These are phyloP conservation scores for Exophiala aquamarina DNA, from an alignment of 2,329 filamentous ascomycete genomes.

Conservation along the genomic window DNA sequence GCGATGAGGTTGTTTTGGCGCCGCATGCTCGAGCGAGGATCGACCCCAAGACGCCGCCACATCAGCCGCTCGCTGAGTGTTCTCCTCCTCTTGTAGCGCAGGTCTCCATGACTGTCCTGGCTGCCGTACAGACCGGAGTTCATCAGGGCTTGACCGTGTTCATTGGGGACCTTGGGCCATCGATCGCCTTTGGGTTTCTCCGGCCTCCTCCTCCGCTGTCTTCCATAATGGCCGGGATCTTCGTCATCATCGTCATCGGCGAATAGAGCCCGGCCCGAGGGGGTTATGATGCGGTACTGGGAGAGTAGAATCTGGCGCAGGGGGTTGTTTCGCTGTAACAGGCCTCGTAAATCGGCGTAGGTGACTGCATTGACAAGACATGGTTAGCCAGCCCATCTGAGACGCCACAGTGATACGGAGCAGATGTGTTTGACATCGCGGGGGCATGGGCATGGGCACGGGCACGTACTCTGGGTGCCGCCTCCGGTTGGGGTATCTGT, in stretches of 20 bases:
- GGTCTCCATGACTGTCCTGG: slow-evolving; percentile 57
- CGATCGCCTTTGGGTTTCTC: slow-evolving; percentile 47
- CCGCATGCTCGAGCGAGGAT: slow-evolving; percentile 58
- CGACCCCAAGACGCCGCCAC: slow-evolving; percentile 72
- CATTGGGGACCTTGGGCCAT: slow-evolving; percentile 83
- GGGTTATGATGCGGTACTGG: slow-evolving; percentile 32
- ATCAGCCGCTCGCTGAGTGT: slow-evolving; percentile 69
- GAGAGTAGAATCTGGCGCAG: slow-evolving; percentile 51
- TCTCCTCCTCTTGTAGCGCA: slow-evolving; percentile 56
- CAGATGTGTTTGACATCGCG: too few relatives aligned
- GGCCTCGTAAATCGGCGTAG: slow-evolving; percentile 20
- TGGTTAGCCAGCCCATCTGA: slow-evolving; percentile 17
- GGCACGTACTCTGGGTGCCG: too few relatives aligned
- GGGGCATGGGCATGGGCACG: too few relatives aligned
- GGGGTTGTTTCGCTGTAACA: slow-evolving; percentile 34
- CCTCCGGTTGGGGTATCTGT: too few relatives aligned
- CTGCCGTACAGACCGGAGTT: slow-evolving; percentile 75
- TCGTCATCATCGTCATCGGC: slow-evolving; percentile 34
- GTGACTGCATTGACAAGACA: slow-evolving; percentile 11
- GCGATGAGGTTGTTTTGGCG: slow-evolving; percentile 66
- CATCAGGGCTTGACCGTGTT: slow-evolving; percentile 76
- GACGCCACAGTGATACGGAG: too few relatives aligned
- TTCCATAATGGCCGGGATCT: slow-evolving; percentile 32
- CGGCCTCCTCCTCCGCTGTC: slow-evolving; percentile 49
- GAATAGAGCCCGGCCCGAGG: slow-evolving; percentile 34